Percentiles rank a stretch among this genome's conserved stretches.
phyloP scores from a whole-genome alignment of 2,329 filamentous ascomycete genomes.

The Sphaerostilbella broomeana region DNA sequence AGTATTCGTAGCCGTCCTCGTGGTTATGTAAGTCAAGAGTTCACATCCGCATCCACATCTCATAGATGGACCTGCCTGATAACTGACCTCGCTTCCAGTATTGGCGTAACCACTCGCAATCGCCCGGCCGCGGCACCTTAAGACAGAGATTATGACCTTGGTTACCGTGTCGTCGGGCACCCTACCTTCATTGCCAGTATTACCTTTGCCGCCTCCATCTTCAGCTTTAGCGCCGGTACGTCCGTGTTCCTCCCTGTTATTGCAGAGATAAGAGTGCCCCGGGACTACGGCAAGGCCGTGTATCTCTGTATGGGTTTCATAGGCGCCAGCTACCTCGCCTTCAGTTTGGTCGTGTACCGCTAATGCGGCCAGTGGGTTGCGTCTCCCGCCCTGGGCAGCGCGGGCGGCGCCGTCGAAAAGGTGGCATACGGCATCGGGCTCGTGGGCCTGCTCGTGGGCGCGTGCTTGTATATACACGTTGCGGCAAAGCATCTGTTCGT shows the following conservation, averaged over 20 bases:
- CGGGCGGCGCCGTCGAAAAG: slow-evolving; percentile 36
- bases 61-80: neutral
- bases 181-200: slow-evolving; percentile 27
- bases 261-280: slow-evolving; percentile 29
- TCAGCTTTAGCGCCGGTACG: slow-evolving; percentile 33
- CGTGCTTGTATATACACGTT: slow-evolving; percentile 27
- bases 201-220: slow-evolving; percentile 24
- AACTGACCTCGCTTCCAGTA: neutral
- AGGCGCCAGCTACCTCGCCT: slow-evolving; percentile 26
- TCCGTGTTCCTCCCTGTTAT: slow-evolving; percentile 28
- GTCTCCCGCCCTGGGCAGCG: slow-evolving; percentile 41
- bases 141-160: slow-evolving; percentile 20
- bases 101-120: slow-evolving; percentile 5
- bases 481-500: no score
- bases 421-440: slow-evolving; percentile 36
- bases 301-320: slow-evolving; percentile 22
- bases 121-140: slow-evolving; percentile 21
- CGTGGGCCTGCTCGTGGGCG: slow-evolving; percentile 19
- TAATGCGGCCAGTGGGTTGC: slow-evolving; percentile 40
- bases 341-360: slow-evolving; percentile 37
- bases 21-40: neutral
- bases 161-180: slow-evolving; percentile 24
- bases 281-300: slow-evolving; percentile 22
- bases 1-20: no score
- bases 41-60: neutral